Evolutionary conservation across 495 filamentous ascomycete genomes (phyloP), one percentile per base, ranked within the genome.

Genomic region (Cairneyella variabilis): DNA sequence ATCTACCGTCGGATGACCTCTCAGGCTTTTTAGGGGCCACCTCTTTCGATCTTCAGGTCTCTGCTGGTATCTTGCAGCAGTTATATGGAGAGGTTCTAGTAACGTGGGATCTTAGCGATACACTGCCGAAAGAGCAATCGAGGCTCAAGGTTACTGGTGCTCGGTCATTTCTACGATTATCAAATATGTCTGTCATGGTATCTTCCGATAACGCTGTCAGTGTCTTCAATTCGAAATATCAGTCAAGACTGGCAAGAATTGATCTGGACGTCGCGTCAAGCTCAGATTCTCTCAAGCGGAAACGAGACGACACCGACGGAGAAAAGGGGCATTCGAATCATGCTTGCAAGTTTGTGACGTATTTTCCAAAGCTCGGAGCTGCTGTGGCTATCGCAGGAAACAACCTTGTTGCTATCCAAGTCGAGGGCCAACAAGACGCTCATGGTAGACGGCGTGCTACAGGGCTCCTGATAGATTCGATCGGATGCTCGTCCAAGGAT

Each of bases 381-480:
- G 83, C 78, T 3, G 71, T 86, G 17, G 81, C 80, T 2, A 71
- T 83, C 4, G 71, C 75, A 21, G 80, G 75, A 40, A 76, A 75
- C 39, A 70, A 74, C 4, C 61, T 89, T 18, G 63, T 85, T 42
- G 82, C 78, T 3, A 74, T 86, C 44, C 83, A 88, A 58, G 65
- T 89, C 20, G 83, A 83, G 60, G 76, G 79, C 3, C 77, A 80
- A 0, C 75, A 80, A 67, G 71, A 57, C 58, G 75, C 69, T n/a
- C 71, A 74, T 10, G 73, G 72, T 25, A 86, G 86, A 66, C 74
- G 83, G 5, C 78, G 82, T 8, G 75, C 82, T 14, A 79, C 83
- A 48, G 86, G 86, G 14, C 71, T 88, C 18, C 66, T 90, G 23
- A 83, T 87, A 21, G 83, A 89, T 60, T 83, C 86, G 0, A 81